phyloP scores from a whole-genome alignment of 2,329 filamentous ascomycete genomes.

The Pseudocercospora crystallina region DNA sequence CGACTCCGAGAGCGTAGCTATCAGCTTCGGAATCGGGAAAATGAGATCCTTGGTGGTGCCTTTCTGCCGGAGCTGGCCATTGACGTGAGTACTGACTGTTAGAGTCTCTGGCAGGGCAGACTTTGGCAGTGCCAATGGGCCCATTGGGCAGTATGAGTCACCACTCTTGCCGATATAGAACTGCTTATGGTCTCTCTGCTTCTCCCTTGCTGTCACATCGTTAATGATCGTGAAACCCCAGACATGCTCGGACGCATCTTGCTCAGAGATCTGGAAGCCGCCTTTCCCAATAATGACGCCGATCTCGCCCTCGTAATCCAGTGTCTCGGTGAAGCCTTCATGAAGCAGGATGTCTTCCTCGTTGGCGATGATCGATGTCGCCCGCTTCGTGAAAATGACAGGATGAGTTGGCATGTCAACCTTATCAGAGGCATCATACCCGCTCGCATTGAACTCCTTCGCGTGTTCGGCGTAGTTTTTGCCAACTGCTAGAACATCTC shows the following conservation, averaged over 20 bases:
- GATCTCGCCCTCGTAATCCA: conserved; percentile 59
- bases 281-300: conserved; percentile 56
- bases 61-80: conserved; percentile 53
- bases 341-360: conserved; percentile 50
- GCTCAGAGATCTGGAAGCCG: conserved; percentile 46
- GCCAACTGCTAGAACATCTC: conserved; percentile 57
- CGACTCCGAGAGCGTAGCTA: conserved; percentile 50
- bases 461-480: conserved; percentile 61
- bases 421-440: conserved; percentile 58
- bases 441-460: conserved; percentile 57
- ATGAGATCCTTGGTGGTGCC: conserved; percentile 52
- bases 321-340: conserved; percentile 48
- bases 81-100: conserved; percentile 48
- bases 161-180: conserved; percentile 60
- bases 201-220: conserved; percentile 56
- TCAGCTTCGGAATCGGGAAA: conserved; percentile 49
- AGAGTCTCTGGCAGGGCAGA: conserved; percentile 44
- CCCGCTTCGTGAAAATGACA: conserved; percentile 58
- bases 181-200: conserved; percentile 60
- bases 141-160: conserved; percentile 59
- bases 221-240: conserved; percentile 61
- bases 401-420: conserved; percentile 53
- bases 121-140: conserved; percentile 53
- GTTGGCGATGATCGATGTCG: conserved; percentile 53
- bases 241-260: conserved; percentile 52